Conservation (phyloP, 108 stramenopile genomes). For the Ochromonas danica region DNA sequence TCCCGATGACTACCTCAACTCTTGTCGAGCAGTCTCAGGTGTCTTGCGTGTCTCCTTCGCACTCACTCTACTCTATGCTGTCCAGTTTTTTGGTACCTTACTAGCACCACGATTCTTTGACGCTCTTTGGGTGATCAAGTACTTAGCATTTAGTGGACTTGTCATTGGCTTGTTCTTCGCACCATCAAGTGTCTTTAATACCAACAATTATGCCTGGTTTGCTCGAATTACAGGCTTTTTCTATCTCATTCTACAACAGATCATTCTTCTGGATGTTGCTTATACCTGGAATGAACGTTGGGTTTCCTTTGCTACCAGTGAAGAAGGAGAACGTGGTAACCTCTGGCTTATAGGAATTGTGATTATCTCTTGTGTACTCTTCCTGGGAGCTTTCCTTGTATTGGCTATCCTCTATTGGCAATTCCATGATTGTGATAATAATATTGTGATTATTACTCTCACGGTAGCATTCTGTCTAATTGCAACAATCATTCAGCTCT, state of each 20-base stretch:
- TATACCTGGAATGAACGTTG: slow-evolving; percentile 53
- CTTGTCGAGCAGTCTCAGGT: neutral
- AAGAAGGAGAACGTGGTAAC: slow-evolving; percentile 36
- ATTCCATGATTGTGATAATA: slow-evolving; percentile 72
- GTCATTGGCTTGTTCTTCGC: slow-evolving; percentile 1
- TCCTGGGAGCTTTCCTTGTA: slow-evolving; percentile 62
- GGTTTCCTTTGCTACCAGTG: slow-evolving; percentile 37
- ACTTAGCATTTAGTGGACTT: neutral
- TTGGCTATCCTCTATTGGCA: slow-evolving; percentile 71
- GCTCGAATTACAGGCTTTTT: slow-evolving; percentile 50
- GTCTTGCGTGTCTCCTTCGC: neutral
- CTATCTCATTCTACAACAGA: slow-evolving; percentile 53
- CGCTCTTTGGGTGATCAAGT: neutral
- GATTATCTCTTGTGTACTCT: slow-evolving; percentile 63
- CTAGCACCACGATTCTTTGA: neutral
- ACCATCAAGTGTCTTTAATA: slow-evolving; percentile 35
- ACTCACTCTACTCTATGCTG: neutral
- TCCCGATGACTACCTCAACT: neutral
- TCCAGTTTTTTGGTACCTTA: neutral
- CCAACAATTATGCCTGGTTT: slow-evolving; percentile 44
- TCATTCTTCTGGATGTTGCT: slow-evolving; percentile 53
- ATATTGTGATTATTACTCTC: slow-evolving; percentile 73
- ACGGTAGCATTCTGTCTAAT: slow-evolving; percentile 55
- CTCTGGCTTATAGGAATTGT: slow-evolving; percentile 65
- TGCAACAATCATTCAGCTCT: slow-evolving; percentile 61